Conservation (phyloP, 495 filamentous ascomycete genomes). For the Neurospora cerealis region DNA sequence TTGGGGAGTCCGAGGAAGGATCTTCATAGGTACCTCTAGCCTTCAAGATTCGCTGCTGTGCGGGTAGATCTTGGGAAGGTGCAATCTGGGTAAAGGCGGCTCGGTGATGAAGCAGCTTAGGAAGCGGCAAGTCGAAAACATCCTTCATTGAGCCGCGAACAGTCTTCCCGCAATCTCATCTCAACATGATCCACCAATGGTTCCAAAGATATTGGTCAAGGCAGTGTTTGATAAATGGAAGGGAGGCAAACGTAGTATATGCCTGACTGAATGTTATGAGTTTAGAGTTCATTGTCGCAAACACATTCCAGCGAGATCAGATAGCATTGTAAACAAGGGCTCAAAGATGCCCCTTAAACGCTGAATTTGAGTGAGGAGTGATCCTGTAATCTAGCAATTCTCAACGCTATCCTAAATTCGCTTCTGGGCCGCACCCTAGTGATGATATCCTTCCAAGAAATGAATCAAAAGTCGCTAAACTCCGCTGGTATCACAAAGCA, state of each 20-base stretch:
- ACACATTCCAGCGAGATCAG: not conserved
- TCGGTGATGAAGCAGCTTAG: not conserved
- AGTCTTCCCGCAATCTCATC: not conserved
- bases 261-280: not conserved
- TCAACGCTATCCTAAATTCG: not conserved
- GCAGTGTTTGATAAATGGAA: not conserved
- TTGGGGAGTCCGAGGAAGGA: not conserved
- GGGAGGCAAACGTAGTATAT: not conserved
- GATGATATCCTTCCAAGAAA: not conserved
- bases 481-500: not conserved
- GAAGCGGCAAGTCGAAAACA: not conserved
- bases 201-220: not conserved
- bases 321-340: not conserved
- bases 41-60: not conserved
- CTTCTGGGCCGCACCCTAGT: not conserved
- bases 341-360: not conserved
- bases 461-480: not conserved
- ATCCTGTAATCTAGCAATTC: not conserved
- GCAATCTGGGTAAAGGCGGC: not conserved
- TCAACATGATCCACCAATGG: not conserved
- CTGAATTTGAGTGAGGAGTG: not conserved
- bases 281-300: not conserved
- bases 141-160: not conserved
- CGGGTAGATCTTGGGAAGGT: not conserved
- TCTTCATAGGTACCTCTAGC: not conserved